Percentiles rank a stretch among this genome's conserved stretches.
These are phyloP conservation scores for Spizellomyces sp. DNA, from an alignment of 192 early-diverging fungal species.

Conservation along the genomic window DNA sequence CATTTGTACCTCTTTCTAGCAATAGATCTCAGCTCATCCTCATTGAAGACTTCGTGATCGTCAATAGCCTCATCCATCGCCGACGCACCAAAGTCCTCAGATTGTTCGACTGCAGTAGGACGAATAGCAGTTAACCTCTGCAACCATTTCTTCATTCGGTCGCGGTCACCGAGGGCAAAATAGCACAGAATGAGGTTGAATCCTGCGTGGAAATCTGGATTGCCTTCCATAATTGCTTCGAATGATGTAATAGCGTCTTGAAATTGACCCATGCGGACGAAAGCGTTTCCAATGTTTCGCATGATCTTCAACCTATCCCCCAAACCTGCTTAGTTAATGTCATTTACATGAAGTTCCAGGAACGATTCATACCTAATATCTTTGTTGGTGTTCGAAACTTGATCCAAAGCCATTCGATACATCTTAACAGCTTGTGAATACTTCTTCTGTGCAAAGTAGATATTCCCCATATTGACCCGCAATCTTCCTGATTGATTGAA, in stretches of 20 bases:
- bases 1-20: conserved; percentile 46
- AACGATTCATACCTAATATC: conserved; percentile 48
- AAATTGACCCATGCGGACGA: conserved; percentile 59
- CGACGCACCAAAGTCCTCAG: conserved; percentile 42
- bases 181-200: conserved; percentile 67
- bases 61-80: conserved; percentile 51
- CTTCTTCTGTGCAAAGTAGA: conserved; percentile 62
- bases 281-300: conserved; percentile 62
- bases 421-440: conserved; percentile 64
- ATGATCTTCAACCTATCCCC: conserved; percentile 53
- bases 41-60: conserved; percentile 62
- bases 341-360: background rate
- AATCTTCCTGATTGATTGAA: conserved; percentile 62
- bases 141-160: conserved; percentile 56
- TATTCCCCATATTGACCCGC: conserved; percentile 68
- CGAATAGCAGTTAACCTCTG: conserved; percentile 53
- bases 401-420: conserved; percentile 68
- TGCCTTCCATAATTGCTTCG: conserved; percentile 62
- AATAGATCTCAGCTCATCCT: conserved; percentile 55
- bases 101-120: conserved; percentile 45
- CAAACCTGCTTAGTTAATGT: background rate
- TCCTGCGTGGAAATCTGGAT: conserved; percentile 56
- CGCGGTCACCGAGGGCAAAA: conserved; percentile 62
- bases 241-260: conserved; percentile 64
- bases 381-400: conserved; percentile 56